A percentile compares a stretch with the other conserved stretches of the same genome.
These are phyloP conservation scores for Boeremia exigua DNA, from an alignment of 2,329 filamentous ascomycete genomes.

Conservation along the genomic window DNA sequence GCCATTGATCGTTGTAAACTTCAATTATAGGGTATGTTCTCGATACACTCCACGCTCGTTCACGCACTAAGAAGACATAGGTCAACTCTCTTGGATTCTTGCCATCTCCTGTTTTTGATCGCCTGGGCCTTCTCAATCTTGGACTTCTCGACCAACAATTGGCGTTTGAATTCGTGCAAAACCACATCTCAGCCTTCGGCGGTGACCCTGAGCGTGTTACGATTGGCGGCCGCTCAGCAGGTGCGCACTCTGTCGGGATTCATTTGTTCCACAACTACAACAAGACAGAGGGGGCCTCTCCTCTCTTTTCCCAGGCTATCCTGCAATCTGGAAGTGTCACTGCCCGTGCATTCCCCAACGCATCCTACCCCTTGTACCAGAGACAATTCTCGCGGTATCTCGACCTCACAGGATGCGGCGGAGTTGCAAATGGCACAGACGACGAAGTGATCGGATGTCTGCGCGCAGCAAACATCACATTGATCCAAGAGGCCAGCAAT, in stretches of 20 bases:
- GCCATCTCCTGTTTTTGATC: slow-evolving; percentile 32
- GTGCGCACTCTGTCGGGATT: slow-evolving; percentile 38
- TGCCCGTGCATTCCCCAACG: slow-evolving; percentile 35
- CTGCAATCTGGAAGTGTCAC: slow-evolving; percentile 37
- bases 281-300: slow-evolving; percentile 24
- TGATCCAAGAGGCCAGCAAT: slow-evolving; percentile 47
- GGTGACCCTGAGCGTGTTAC: slow-evolving; percentile 47
- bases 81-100: slow-evolving; percentile 36
- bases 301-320: slow-evolving; percentile 36
- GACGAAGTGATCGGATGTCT: slow-evolving; percentile 47
- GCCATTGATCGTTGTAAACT: slow-evolving; percentile 34
- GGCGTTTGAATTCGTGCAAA: slow-evolving; percentile 44
- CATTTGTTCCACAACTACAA: slow-evolving; percentile 41
- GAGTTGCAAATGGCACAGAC: slow-evolving; percentile 33
- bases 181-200: slow-evolving; percentile 50
- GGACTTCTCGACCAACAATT: slow-evolving; percentile 32
- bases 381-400: slow-evolving; percentile 32
- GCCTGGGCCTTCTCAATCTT: slow-evolving; percentile 35
- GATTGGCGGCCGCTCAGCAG: slow-evolving; percentile 48
- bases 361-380: slow-evolving; percentile 37
- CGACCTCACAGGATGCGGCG: slow-evolving; percentile 23
- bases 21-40: slow-evolving; percentile 34
- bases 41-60: too few relatives aligned
- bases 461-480: slow-evolving; percentile 43
- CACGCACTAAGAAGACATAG: slow-evolving; percentile 2